Evolutionary conservation across 768 basidiomycete species (phyloP).

Genomic region (Peribolospora baueri): DNA sequence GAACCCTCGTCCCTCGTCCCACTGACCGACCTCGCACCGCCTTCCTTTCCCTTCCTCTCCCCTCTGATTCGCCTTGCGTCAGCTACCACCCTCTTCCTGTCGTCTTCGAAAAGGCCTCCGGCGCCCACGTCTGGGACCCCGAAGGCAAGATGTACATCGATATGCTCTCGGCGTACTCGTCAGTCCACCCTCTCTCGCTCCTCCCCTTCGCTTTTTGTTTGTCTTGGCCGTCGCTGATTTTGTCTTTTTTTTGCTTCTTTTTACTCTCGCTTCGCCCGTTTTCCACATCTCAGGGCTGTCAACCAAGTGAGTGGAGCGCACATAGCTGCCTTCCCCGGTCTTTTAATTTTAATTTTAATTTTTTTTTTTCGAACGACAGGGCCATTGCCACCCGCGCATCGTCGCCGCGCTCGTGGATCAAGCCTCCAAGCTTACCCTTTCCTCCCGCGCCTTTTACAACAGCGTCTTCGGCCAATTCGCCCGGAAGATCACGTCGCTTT

Average conservation of each 20-base stretch:
- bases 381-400: slow-evolving; percentile 79
- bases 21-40: not conserved
- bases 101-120: slow-evolving; percentile 71
- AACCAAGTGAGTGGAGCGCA: too few species aligned
- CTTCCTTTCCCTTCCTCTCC: not conserved
- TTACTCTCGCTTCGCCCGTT: not conserved
- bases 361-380: slow-evolving; percentile 22
- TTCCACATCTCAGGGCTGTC: not conserved
- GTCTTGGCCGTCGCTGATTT: not conserved
- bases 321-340: not conserved
- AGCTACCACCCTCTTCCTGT: slow-evolving; percentile 92
- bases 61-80: slow-evolving; percentile 22
- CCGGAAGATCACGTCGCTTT: slow-evolving; percentile 52
- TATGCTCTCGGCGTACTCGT: slow-evolving; percentile 96
- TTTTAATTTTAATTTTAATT: not conserved
- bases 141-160: slow-evolving; percentile 80
- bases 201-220: slow-evolving; percentile 1
- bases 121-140: slow-evolving; percentile 32
- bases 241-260: slow-evolving; percentile 2
- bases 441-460: slow-evolving; percentile 91
- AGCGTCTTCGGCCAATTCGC: slow-evolving; percentile 76
- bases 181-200: slow-evolving; percentile 18
- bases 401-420: slow-evolving; percentile 58
- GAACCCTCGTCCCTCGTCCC: not conserved
- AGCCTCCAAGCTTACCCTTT: slow-evolving; percentile 70